Conservation (phyloP, 306 rosid genomes). For the Fagus sylvatica region DNA sequence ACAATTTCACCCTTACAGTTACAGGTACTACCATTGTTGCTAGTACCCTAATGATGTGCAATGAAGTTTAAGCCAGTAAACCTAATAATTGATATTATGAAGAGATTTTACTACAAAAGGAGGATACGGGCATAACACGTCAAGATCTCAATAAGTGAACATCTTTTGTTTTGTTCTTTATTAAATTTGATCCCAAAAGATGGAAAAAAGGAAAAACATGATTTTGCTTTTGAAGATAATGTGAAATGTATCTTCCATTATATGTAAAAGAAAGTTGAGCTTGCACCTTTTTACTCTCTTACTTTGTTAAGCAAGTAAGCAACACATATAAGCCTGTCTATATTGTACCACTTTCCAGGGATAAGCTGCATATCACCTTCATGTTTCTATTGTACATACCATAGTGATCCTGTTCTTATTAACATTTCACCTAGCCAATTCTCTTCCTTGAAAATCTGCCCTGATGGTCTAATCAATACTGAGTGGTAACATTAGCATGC, state of each 20-base stretch:
- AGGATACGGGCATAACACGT: neutral
- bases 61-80: constrained; percentile 9
- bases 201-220: neutral
- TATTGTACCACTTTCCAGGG: neutral
- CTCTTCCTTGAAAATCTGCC: neutral
- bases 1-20: neutral
- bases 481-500: neutral
- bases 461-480: neutral
- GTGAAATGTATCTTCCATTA: neutral
- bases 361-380: neutral
- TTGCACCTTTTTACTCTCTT: neutral
- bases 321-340: neutral
- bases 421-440: neutral
- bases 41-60: constrained; percentile 1
- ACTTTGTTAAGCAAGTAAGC: neutral
- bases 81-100: neutral
- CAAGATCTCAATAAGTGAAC: neutral
- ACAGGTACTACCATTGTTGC: constrained; percentile 1
- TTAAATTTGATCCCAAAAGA: neutral
- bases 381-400: neutral
- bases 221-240: neutral
- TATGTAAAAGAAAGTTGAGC: neutral
- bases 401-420: neutral
- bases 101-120: neutral
- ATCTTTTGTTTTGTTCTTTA: neutral